Base-by-base conservation (phyloP, 441 rosid genomes). In the Arabidopsis lyrata region DNA sequence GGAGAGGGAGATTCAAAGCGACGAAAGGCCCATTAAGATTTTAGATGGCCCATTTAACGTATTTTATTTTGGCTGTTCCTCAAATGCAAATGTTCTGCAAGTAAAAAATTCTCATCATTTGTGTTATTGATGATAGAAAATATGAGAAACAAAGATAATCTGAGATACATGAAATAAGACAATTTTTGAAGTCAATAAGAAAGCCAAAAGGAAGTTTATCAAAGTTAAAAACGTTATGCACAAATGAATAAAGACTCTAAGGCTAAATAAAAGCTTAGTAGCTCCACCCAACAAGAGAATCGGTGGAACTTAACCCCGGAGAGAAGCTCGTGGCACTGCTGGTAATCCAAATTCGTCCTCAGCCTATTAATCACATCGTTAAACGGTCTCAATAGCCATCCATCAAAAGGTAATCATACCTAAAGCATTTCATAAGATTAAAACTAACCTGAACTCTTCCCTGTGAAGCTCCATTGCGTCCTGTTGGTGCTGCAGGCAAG, bases 281-380 rank as follows among this genome's bases (percentile, higher is more conserved):
- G 63, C 66, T 36, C 29, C 66, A 69, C 27, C 29, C 48, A 53
- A 70, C 39, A 55, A 35, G 36, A 70, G 66, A 47, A n/a, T 56
- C 13, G 29, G 16, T 20, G 41, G 47, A 69, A 39, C 62, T 81
- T 82, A 94, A 58, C 82, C 90, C 42, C 97, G 92, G 66, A 94
- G 61, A 11, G 98, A 92, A 48, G 99, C 87, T 61, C 85, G 87
- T 45, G 98, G 97, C 4, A 90, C 97, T 32, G 98, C 82, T 8
- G 99, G 98, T 52, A 93, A 83, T 48, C 97, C 98, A 29, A 87
- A 79, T 77, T 91, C 95, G 44, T 95, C 97, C 68, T 85, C 95
- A 27, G 85, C 90, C 99, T 95, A 92, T 76, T 36, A 36, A 70
- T 35, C 73, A 50, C 35, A 72, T 65, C 2, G 66, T 76, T 48